Evolutionary conservation across 2,329 filamentous ascomycete genomes (phyloP).

Genomic region (Cercospora janseana): DNA sequence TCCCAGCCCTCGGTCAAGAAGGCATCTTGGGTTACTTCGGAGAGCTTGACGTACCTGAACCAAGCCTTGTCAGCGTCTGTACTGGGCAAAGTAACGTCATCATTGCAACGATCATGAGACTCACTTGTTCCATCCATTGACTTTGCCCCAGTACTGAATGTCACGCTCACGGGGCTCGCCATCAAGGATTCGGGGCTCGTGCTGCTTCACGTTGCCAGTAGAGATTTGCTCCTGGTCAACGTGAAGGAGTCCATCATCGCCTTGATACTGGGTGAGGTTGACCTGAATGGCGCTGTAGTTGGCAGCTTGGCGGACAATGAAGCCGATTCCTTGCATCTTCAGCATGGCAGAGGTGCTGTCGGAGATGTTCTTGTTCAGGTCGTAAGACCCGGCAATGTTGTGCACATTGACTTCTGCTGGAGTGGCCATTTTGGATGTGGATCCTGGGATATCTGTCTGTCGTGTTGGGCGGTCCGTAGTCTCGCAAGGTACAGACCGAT

Average conservation of each 20-base stretch:
- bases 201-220: constrained; percentile 68
- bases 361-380: constrained; percentile 74
- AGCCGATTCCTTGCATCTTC: constrained; percentile 53
- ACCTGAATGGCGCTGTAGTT: constrained; percentile 67
- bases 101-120: too few relatives aligned
- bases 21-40: constrained; percentile 41
- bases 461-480: constrained; percentile 9
- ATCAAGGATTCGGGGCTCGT: constrained; percentile 58
- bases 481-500: constrained; percentile 15
- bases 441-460: background rate
- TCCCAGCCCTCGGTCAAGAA: constrained; percentile 60
- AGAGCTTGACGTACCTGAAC: constrained; percentile 40
- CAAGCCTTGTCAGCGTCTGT: background rate
- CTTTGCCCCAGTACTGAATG: constrained; percentile 76
- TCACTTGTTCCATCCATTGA: constrained; percentile 57
- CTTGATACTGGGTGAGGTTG: constrained; percentile 53
- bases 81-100: too few relatives aligned
- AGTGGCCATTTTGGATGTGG: constrained; percentile 63
- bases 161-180: constrained; percentile 62
- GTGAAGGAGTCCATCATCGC: constrained; percentile 42
- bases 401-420: constrained; percentile 64
- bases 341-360: constrained; percentile 68
- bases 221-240: constrained; percentile 60
- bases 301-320: constrained; percentile 53
- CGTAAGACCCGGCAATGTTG: constrained; percentile 68